Evolutionary conservation across 73 alveolate genomes (phyloP), one percentile per base, ranked within the genome.

Genomic region (Paramecium tetraurelia): DNA sequence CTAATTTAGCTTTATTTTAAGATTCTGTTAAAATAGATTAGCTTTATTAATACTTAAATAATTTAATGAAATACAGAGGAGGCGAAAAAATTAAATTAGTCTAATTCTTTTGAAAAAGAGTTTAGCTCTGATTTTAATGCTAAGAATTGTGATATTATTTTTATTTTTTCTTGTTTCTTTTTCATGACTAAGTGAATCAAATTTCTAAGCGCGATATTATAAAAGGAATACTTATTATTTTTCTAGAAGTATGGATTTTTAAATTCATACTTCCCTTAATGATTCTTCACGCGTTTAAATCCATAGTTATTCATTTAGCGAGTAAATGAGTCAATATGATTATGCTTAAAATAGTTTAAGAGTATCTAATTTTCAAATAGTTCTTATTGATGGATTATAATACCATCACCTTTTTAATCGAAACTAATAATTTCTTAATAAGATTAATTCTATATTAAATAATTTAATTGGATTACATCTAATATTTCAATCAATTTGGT

Each of bases 271-370:
- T 75, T 75, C 35, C 59, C 59, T 10, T 29, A 75, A n/a, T 29
- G 38, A 75, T 75, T 75, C 40, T 41, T 75, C 2, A 38, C 22
- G 8, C 87, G 22, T 41, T 75, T 35, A 41, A 75, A 75, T 11
- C 87, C 87, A 75, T 75, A 75, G 68, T 75, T 75, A 41, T 75
- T 75, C 68, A 75, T 35, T 75, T 75, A 10, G 2, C 59, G 58
- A 38, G 59, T 41, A 75, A 75, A 75, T 75, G 87, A 75, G 6
- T 35, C 58, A 21, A 75, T 21, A 38, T 75, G 58, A 41, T 75
- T 75, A 75, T 75, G 87, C 69, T 75, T 75, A 75, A 75, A 75
- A 38, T 38, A 22, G 35, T 29, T 41, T 21, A 41, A 21, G 35
- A 75, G 59, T 31, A 75, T 41, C 87, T 75, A n/a, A 38, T 12